Evolutionary conservation across 2,329 filamentous ascomycete species (phyloP), one percentile per base, ranked within the genome.

Genomic region (Colletotrichum agaves): DNA sequence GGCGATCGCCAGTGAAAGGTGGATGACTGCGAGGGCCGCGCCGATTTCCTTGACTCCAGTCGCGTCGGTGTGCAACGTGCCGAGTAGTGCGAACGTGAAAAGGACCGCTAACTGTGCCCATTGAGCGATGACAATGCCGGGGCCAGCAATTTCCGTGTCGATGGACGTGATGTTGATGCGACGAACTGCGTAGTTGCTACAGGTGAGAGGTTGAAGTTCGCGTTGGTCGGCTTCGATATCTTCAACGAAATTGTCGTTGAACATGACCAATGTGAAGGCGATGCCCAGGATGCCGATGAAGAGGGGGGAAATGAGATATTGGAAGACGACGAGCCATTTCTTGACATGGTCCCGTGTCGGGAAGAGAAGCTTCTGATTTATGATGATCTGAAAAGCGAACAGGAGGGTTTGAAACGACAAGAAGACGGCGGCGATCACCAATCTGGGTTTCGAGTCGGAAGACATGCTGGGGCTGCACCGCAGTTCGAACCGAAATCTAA

Each of bases 101-200:
- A 60, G 3, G 5, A 68, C 55, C 5, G 15, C n/a, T 5, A 31
- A 41, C 11, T 68, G 61, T 3, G 65, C 23, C 61, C 61, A 65
- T 0, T 37, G 11, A 27, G 65, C 47, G 7, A 23, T 1, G 7
- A 47, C 41, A 10, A 65, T 65, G 10, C 61, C 65, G 0, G 0
- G 35, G 0, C 53, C 61, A 1, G 15, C 61, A 0, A 60, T 56
- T 0, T 55, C 61, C 1, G 31, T 17, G 8, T 67, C 33, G 5
- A 66, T 27, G 21, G 5, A 31, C 13, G 11, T 5, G 21, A 11
- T 12, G 12, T 49, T 15, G 2, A 49, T 49, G 46, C 12, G 0
- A 23, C 0, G 13, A 5, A 10, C 21, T n/a, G 21, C 21, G 21
- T 23, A 23, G 21, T 23, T 23, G 3, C 21, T 23, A 5, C 21